Conservation (phyloP, 176 grass and related monocot genomes). For the Poa pratensis region DNA sequence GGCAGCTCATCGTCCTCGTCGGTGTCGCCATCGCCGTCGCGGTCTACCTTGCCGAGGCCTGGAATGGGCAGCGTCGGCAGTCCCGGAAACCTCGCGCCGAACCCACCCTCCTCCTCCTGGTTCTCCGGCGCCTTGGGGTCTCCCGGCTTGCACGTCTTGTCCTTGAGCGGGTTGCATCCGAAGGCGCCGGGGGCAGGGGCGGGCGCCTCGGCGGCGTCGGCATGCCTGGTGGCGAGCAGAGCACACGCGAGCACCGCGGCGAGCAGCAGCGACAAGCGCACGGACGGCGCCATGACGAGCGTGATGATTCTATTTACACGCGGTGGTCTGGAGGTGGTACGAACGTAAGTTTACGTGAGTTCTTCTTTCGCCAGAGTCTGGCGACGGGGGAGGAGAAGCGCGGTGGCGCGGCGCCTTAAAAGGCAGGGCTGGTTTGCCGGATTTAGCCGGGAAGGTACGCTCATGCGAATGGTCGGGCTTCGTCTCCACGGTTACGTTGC, state of each 20-base stretch:
- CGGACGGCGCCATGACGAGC: constrained; percentile 24
- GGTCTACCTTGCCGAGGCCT: background rate
- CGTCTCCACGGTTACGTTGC: background rate
- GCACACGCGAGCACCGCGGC: constrained; percentile 23
- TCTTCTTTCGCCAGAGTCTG: background rate
- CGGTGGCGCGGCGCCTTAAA: constrained; percentile 17
- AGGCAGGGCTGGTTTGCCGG: background rate
- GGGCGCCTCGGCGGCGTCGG: background rate
- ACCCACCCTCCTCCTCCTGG: constrained; percentile 52
- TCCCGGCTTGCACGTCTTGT: constrained; percentile 54
- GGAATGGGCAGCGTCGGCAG: background rate
- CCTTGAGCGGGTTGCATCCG: constrained; percentile 39
- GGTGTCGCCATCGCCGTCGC: background rate
- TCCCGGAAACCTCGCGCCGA: constrained; percentile 34
- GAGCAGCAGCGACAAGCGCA: constrained; percentile 36
- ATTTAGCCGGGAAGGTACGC: background rate
- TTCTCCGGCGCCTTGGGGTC: constrained; percentile 50
- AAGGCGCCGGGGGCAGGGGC: background rate
- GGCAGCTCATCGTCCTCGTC: constrained; percentile 54
- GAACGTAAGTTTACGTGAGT: background rate
- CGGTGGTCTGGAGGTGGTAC: background rate
- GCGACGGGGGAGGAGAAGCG: background rate
- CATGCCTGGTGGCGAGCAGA: constrained; percentile 1
- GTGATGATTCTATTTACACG: background rate
- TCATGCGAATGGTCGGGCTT: constrained; percentile 16